Base-by-base conservation (phyloP, 352 stramenopile genomes). In the Pythium insidiosum region DNA sequence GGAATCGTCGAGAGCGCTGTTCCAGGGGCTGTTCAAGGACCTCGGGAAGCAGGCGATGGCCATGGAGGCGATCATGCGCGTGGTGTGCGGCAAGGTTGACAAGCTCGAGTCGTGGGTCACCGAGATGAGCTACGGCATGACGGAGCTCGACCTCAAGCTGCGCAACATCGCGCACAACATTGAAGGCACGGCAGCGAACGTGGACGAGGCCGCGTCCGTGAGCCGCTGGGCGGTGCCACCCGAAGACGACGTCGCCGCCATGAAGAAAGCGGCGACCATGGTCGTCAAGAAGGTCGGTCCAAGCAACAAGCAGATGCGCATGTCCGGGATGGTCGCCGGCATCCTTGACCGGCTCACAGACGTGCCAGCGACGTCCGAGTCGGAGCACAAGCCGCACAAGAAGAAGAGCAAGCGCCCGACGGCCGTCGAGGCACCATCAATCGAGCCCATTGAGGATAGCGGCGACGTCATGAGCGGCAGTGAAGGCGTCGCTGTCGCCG, bases 121-220 rank as follows among this genome's bases (percentile, higher is more conserved):
- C 6, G 72, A 84, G 13, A 74, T 89, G 34, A 80, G 67, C 47
- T 84, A 72, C 16, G 73, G 76, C 2, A 84, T 89, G 66, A 80
- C 67, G 2, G 76, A 89, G 43, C 48, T 89, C 20, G 76, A 89
- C 54, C 56, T 76, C 16, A 77, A 86, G 46, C 56, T 89, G 26
- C 61, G 74, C 19, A 89, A 84, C 29, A 89, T 89, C 21, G 76
- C 76, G 7, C 76, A 89, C 48, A 89, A 87, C 47, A 89, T 87
- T 26, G 76, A 89, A 40, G 76, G 76, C n/a, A 82, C 69, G 11
- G 57, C 68, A 4, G 68, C 71, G 5, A 77, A 79, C 22, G 73
- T 82, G n/a, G 76, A 86, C 16, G 62, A 68, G 47, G 45, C 47
- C 2, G 41, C 53, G 18, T 59, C 56, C 7, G 56, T 51, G 16